Evolutionary conservation across 495 filamentous ascomycete species (phyloP).

Genomic region (Penicillium angulare): DNA sequence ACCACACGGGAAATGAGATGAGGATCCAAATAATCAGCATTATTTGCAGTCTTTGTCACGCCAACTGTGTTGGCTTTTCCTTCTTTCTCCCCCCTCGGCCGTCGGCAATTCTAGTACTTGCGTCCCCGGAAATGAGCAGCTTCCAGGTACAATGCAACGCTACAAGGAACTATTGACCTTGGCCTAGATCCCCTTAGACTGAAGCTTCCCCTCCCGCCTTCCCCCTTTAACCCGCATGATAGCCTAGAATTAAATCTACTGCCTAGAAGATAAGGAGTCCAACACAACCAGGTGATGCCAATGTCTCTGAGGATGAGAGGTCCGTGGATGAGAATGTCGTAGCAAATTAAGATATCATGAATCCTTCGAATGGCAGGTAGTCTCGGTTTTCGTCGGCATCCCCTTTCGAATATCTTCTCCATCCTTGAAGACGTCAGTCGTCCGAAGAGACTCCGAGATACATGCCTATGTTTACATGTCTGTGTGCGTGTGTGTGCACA

Average conservation of each 20-base stretch:
- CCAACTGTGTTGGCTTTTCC: too few relatives aligned
- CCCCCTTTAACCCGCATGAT: neutral
- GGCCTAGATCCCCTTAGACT: neutral
- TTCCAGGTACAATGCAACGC: slow-evolving; percentile 2
- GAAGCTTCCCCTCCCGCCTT: neutral
- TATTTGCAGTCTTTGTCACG: neutral
- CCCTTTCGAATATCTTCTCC: too few relatives aligned
- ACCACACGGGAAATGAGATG: slow-evolving; percentile 4
- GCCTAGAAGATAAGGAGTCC: too few relatives aligned
- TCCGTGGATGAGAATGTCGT: too few relatives aligned
- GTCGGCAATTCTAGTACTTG: neutral
- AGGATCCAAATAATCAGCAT: neutral
- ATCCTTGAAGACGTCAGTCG: too few relatives aligned
- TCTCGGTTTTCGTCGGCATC: too few relatives aligned
- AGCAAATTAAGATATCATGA: too few relatives aligned
- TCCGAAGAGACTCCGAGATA: too few relatives aligned
- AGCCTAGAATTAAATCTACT: too few relatives aligned
- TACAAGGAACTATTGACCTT: neutral
- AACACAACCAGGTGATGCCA: too few relatives aligned
- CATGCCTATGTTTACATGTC: neutral
- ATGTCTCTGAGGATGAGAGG: too few relatives aligned
- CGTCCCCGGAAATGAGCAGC: neutral
- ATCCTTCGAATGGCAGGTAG: too few relatives aligned
- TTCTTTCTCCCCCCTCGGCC: neutral
- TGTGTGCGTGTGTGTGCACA: neutral